Percentiles rank a stretch among this genome's conserved stretches.
These are phyloP conservation scores for Mycena rebaudengoi DNA, from an alignment of 768 basidiomycete species.

Conservation along the genomic window DNA sequence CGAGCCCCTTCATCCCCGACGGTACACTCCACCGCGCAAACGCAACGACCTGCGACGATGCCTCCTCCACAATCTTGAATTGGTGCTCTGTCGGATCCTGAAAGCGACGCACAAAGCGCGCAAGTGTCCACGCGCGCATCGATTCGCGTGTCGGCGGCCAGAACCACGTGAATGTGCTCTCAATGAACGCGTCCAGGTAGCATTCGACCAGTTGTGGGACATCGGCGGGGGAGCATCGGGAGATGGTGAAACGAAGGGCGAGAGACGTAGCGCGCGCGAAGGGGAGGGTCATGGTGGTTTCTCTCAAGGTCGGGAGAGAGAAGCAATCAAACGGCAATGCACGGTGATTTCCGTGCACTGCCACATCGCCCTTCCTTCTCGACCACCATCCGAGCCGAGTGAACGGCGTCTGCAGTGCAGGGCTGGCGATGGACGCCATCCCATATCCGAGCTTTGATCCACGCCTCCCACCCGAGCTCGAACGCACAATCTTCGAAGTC, in stretches of 20 bases:
- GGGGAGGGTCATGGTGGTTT: not conserved
- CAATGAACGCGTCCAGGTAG: not conserved
- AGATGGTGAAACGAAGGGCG: not conserved
- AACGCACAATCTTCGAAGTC: too few species aligned
- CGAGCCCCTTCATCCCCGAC: not conserved
- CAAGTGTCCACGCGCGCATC: not conserved
- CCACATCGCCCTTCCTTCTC: too few species aligned
- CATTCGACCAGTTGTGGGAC: not conserved
- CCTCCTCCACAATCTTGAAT: not conserved
- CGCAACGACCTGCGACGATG: not conserved
- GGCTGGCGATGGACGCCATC: too few species aligned
- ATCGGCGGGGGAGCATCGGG: not conserved
- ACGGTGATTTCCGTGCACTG: not conserved
- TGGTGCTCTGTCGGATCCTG: not conserved
- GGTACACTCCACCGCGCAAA: not conserved
- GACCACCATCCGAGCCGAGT: too few species aligned
- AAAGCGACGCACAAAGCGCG: not conserved
- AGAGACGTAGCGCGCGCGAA: not conserved
- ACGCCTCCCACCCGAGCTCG: too few species aligned
- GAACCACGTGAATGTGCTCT: not conserved
- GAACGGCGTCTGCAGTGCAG: too few species aligned
- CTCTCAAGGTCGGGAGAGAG: not conserved
- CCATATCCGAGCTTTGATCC: too few species aligned
- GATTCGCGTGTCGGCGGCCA: not conserved
- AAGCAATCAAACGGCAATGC: not conserved